phyloP scores from a whole-genome alignment of 225 moss, liverwort and hornwort genomes.

The Bryoerythrophyllum caledonicum region DNA sequence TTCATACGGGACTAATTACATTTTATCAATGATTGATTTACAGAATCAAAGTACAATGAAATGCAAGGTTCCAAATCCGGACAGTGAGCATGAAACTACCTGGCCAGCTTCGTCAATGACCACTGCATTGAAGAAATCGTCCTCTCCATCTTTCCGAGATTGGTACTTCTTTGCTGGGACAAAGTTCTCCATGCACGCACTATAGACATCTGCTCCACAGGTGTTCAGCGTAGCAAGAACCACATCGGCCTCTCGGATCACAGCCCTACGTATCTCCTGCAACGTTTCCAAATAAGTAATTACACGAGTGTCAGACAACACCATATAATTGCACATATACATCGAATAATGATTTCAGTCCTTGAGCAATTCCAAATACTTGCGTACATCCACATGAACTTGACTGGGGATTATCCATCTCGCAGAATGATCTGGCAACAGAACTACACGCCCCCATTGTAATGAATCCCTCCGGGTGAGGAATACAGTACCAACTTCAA shows the following conservation, averaged over 20 bases:
- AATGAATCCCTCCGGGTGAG: no score
- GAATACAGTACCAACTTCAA: no score
- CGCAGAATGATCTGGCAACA: no score
- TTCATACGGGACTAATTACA: no score
- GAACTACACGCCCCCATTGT: no score
- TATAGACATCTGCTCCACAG: conserved; percentile 93
- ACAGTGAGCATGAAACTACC: conserved; percentile 33
- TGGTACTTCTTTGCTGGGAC: conserved; percentile 62
- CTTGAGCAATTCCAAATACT: no score
- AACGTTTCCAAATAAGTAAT: not conserved
- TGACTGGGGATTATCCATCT: no score
- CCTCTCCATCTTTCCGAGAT: conserved; percentile 56
- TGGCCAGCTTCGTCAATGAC: conserved; percentile 99
- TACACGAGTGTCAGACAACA: not conserved
- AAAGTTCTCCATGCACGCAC: conserved; percentile 86
- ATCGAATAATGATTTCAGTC: not conserved
- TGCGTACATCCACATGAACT: no score
- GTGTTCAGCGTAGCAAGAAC: conserved; percentile 91
- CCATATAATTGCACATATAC: not conserved
- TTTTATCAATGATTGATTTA: not conserved
- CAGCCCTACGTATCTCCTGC: conserved; percentile 76
- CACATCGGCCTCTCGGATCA: conserved; percentile 91
- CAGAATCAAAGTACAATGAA: not conserved
- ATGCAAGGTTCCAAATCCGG: not conserved
- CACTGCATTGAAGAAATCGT: conserved; percentile 95